Percentiles rank a stretch among this genome's conserved stretches.
Conservation (phyloP, 2,329 filamentous ascomycete species). For the Karstenula rhodostoma region DNA sequence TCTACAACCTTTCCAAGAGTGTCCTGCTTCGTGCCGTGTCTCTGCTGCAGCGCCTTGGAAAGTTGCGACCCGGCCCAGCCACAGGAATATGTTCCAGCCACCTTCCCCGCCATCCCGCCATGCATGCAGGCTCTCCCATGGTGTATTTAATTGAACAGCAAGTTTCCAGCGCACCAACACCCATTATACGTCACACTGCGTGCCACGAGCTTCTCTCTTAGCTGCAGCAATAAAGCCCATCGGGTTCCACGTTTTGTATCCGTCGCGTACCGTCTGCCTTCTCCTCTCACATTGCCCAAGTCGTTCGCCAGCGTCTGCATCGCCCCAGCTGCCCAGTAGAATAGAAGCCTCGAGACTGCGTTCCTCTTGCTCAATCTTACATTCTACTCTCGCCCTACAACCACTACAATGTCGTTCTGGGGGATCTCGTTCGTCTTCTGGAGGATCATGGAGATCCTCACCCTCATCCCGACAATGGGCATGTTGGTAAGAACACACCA, state of each 20-base stretch:
- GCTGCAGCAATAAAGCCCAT: constrained; percentile 26
- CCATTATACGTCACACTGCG: constrained; percentile 36
- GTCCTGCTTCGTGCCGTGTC: constrained; percentile 9
- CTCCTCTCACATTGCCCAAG: background rate
- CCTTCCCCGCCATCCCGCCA: constrained; percentile 32
- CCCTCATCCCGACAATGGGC: constrained; percentile 68
- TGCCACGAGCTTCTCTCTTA: constrained; percentile 18
- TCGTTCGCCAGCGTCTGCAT: constrained; percentile 1
- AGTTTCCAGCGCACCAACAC: constrained; percentile 23
- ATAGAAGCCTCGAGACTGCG: background rate
- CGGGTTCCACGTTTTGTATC: constrained; percentile 17
- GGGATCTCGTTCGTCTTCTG: constrained; percentile 69
- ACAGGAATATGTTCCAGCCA: constrained; percentile 27
- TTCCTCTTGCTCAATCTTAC: background rate
- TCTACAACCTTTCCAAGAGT: background rate
- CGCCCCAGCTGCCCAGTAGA: background rate
- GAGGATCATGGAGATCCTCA: constrained; percentile 68
- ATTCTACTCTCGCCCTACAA: background rate
- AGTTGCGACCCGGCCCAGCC: constrained; percentile 30
- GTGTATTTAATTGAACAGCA: constrained; percentile 21
- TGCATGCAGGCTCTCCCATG: constrained; percentile 7
- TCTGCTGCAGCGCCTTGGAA: constrained; percentile 5
- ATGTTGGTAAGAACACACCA: constrained; percentile 54
- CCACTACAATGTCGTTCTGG: constrained; percentile 55
- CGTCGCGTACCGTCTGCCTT: constrained; percentile 7